A percentile compares a stretch with the other conserved stretches of the same genome.
phyloP scores from a whole-genome alignment of 805 yeast species.

The Scheffersomyces ergatensis region DNA sequence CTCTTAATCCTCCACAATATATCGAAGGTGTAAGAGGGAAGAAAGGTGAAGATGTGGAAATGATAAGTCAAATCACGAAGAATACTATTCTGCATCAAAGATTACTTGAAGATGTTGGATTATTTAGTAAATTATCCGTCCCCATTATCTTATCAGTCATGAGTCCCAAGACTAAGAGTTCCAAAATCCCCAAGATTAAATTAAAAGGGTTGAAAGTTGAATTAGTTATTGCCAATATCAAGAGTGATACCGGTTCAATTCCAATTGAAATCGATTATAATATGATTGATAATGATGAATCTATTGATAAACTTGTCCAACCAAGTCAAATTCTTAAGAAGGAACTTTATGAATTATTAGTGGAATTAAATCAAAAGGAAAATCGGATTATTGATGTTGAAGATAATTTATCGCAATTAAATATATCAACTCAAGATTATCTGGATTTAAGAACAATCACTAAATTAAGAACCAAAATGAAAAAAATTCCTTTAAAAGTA shows the following conservation, averaged over 20 bases:
- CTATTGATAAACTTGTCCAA: conserved; percentile 14
- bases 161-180: background rate
- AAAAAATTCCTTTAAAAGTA: background rate
- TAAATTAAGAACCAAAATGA: background rate
- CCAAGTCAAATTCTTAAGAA: background rate
- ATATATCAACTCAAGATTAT: background rate
- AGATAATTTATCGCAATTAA: background rate
- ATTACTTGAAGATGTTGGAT: conserved; percentile 7
- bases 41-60: too few species aligned
- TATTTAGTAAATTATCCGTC: conserved; percentile 7
- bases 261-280: conserved; percentile 36
- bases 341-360: conserved; percentile 6
- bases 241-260: conserved; percentile 30
- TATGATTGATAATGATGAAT: conserved; percentile 11
- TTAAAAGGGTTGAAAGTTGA: conserved; percentile 21
- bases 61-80: too few species aligned
- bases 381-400: background rate
- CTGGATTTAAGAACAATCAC: background rate
- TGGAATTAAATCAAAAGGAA: conserved; percentile 23
- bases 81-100: background rate
- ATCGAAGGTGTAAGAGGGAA: background rate
- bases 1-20: background rate
- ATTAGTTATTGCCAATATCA: conserved; percentile 27
- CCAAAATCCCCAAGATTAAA: conserved; percentile 12
- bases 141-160: background rate